Evolutionary conservation across 176 grass and related monocot species (phyloP), one percentile per base, ranked within the genome.

Genomic region (Carex parvula): DNA sequence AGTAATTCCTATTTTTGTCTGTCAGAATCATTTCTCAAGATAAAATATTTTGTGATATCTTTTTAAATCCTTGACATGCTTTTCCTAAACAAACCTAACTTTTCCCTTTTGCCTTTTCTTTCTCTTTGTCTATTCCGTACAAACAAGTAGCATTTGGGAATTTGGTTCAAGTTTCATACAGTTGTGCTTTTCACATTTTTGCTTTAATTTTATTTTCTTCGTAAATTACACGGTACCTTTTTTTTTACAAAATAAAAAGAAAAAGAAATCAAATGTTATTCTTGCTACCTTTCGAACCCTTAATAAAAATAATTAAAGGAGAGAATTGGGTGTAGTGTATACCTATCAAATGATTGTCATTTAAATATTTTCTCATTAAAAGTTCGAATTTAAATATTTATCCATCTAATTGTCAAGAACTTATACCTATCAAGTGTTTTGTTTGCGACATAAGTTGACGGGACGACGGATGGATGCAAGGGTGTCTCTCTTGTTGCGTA

Each of bases 1-100:
- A 48, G 17, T 35, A 4, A 42, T 71, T 71, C 8, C 37, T 46
- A 44, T 6, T 71, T 71, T 21, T 46, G 37, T 3, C 18, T n/a
- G 37, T 71, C 68, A 44, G 37, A 71, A 46, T 71, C 32, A 68
- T 12, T 12, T 58, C 17, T 6, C 56, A 18, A 30, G 9, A 64
- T 64, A 64, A 24, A 63, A 30, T 64, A 64, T 26, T 29, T 30
- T 64, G 3, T 30, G 24, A 64, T 64, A 64, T 33, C 26, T 41
- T 22, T 73, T 21, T 50, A 50, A 20, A 73, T 73, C 42, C 42
- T 48, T 73, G 76, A 79, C 76, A 79, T 37, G 54, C 52, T 20
- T 79, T 79, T 79, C 50, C 76, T 39, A 79, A 39, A 73, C 70
- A 73, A 50, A 50, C 26, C 20, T 60, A 32, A 55, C 76, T 79